Base-by-base conservation (phyloP, 768 basidiomycete genomes). In the Fibroporia radiculosa region DNA sequence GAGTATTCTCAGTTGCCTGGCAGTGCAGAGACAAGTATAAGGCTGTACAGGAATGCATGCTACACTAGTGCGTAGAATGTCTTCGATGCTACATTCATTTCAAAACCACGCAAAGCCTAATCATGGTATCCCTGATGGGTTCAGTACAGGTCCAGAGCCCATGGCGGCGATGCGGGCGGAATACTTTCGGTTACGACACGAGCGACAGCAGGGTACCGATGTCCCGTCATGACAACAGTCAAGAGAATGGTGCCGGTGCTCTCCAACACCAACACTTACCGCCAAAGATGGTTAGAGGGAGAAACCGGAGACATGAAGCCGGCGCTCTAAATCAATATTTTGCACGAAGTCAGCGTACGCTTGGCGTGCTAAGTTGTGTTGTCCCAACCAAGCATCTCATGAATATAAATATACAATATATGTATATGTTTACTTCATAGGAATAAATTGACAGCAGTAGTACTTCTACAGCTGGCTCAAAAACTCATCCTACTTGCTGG, bases 1-100 rank as follows among this genome's bases (percentile, higher is more conserved):
- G 91, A 6, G 86, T 83, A 3, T 63, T 93, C 41, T 88, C 90
- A 4, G 82, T 92, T 20, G 82, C 82, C 12, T 93, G 91, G 91
- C 77, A 80, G 19, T 93, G 91, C 59, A 78, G 73, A 58, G 70
- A 70, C 25, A 73, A 82, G 58, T 76, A 86, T 43, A 79, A 75
- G 54, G 68, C 64, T 11, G 70, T 93, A 33, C 84, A 93, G 58
- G 72, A 75, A 1, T 93, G 91, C 60, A 82, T 93, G 75, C 56
- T 81, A 12, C 77, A 80, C 59, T 89, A 77, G 90, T 92, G 57
- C 58, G 86, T 70, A 6, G n/a, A 31, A 13, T 31, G 40, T 24
- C 10, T 13, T 36, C 7, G 19, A 20, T 28, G 14, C 14, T 13
- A 19, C 16, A 6, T 31, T 40, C 6, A 10, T 34, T 34, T 19